Evolutionary conservation across 148 eudicot species (phyloP).

Genomic region (Oxyria digyna): DNA sequence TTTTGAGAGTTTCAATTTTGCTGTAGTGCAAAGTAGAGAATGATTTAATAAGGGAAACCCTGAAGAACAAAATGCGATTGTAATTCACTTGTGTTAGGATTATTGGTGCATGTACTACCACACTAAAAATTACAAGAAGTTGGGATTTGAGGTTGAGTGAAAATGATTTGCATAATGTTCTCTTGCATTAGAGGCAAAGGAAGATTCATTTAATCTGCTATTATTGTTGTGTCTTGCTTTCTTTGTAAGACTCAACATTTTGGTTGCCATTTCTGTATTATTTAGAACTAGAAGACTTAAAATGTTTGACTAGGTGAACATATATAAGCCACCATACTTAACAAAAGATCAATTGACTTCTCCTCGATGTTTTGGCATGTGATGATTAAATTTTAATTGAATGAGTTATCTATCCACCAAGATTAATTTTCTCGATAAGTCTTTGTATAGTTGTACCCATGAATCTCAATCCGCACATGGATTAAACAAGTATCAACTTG

Average conservation of each 20-base stretch:
- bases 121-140: not conserved
- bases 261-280: not conserved
- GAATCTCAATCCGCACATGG: not conserved
- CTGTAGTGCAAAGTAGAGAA: too few species aligned
- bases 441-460: not conserved
- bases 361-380: not conserved
- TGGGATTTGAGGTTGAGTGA: not conserved
- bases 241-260: not conserved
- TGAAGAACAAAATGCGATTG: too few species aligned
- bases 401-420: not conserved
- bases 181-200: not conserved
- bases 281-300: not conserved
- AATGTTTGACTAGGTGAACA: not conserved
- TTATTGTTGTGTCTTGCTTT: constrained; percentile 1
- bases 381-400: not conserved
- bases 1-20: too few species aligned
- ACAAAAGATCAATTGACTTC: not conserved
- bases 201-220: not conserved
- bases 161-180: not conserved
- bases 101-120: not conserved
- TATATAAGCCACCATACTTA: not conserved
- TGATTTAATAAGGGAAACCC: too few species aligned
- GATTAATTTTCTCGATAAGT: not conserved
- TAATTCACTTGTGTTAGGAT: not conserved
- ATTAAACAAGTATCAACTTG: not conserved